Evolutionary conservation across 1,284 basidiomycete species (phyloP), one percentile per base, ranked within the genome.

Genomic region (Fistulina hepatica): DNA sequence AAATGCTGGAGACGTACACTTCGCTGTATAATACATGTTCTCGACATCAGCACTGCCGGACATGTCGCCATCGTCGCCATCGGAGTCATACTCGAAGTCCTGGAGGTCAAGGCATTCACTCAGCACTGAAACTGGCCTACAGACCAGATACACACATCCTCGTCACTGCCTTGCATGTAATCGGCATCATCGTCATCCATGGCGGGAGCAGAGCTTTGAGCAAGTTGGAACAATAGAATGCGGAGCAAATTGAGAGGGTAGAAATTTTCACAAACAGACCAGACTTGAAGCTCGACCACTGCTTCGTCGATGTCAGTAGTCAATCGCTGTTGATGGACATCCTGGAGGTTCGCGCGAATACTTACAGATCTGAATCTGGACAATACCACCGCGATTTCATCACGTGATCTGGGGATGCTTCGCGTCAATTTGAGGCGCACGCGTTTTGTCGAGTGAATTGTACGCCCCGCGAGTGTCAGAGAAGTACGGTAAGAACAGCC

Each of bases 21-120:
- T 99, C 9, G 95, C 95, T 36, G 82, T 85, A 61, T 98, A 98
- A 64, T 99, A 99, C 73, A 92, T 79, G 55, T 99, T 99, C 67
- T 99, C 95, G 32, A 97, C 78, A 58, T 97, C 93, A n/a, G 81
- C 86, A 42, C 77, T 84, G 27, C 74, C 86, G 8, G 79, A 71
- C 44, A 80, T 82, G 37, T 80, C 74, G 15, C 71, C 90, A 24
- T 85, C 86, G 24, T 84, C 89, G 43, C 80, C 82, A 57, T 92
- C 92, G 33, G 91, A 93, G n/a, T n/a, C n/a, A 57, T 97, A 99
- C 59, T 95, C 91, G 61, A 97, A 97, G 56, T 95, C 91, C 89
- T 94, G 52, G 31, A 25, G 47, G 43, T 40, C 32, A 43, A 36
- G 23, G 33, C 34, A 19, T 32, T 28, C 24, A 25, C 20, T 28